Evolutionary conservation across 1,139 yeast genomes (phyloP).

Genomic region (Magnusiomyces tetraspermus): DNA sequence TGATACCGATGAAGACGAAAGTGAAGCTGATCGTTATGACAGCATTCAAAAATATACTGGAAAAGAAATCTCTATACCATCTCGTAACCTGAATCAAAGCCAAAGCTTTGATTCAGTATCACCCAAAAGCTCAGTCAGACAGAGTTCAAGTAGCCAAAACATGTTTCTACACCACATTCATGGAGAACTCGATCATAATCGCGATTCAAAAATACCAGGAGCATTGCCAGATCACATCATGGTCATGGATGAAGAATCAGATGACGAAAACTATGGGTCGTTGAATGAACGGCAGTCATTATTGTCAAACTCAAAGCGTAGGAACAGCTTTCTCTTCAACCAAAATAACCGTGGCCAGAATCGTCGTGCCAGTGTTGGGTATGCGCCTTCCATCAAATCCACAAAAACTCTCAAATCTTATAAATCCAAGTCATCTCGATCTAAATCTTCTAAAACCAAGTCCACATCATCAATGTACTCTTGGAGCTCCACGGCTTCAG

Average conservation of each 20-base stretch:
- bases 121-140: not conserved
- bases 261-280: conserved; percentile 15
- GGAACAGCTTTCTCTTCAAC: not conserved
- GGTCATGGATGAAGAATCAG: conserved; percentile 22
- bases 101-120: not conserved
- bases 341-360: too few relatives aligned
- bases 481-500: conserved; percentile 36
- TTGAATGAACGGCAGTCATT: not conserved
- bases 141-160: not conserved
- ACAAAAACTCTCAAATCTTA: too few relatives aligned
- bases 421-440: too few relatives aligned
- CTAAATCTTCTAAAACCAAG: conserved; percentile 11
- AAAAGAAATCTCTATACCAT: too few relatives aligned
- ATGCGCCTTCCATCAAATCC: too few relatives aligned
- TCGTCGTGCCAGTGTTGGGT: too few relatives aligned
- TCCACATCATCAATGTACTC: conserved; percentile 36
- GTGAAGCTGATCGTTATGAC: too few relatives aligned
- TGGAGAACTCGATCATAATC: not conserved
- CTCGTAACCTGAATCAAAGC: too few relatives aligned
- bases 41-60: too few relatives aligned
- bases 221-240: not conserved
- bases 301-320: not conserved
- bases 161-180: not conserved
- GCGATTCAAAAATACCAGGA: not conserved
- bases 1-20: too few relatives aligned